Evolutionary conservation across 1,284 basidiomycete genomes (phyloP).

Genomic region (Leccinum solheimii): DNA sequence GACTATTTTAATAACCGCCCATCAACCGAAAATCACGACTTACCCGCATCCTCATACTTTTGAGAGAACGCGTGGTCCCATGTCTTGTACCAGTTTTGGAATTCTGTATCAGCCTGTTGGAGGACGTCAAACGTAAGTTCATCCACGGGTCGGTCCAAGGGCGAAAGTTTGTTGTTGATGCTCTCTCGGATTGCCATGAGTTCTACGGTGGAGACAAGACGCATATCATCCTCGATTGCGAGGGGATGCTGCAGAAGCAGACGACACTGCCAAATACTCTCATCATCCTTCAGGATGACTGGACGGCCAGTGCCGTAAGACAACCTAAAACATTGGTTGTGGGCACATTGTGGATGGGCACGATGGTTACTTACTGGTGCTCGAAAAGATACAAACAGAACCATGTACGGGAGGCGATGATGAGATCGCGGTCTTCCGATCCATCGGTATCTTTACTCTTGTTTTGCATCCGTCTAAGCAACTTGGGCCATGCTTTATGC

Average conservation of each 20-base stretch:
- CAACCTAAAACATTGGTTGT: conserved; percentile 49
- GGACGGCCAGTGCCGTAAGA: conserved; percentile 92
- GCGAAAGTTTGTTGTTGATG: conserved; percentile 68
- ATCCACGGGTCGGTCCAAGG: conserved; percentile 66
- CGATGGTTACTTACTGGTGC: conserved; percentile 68
- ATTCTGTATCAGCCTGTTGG: conserved; percentile 63
- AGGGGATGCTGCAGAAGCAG: conserved; percentile 84
- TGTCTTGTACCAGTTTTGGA: conserved; percentile 68
- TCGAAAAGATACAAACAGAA: conserved; percentile 91
- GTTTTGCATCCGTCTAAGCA: conserved; percentile 74
- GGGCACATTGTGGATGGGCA: background rate
- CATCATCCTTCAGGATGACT: conserved; percentile 88
- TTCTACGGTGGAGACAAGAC: conserved; percentile 90
- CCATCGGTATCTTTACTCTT: conserved; percentile 56
- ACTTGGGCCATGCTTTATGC: conserved; percentile 85
- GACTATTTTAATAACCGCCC: conserved; percentile 1
- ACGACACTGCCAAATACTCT: conserved; percentile 81
- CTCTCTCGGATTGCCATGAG: conserved; percentile 80
- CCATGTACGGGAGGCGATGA: conserved; percentile 83
- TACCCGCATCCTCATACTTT: conserved; percentile 79
- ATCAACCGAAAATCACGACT: conserved; percentile 17
- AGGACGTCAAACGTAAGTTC: conserved; percentile 67
- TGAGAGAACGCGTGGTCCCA: conserved; percentile 81
- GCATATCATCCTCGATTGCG: conserved; percentile 89
- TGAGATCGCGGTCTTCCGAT: conserved; percentile 73